phyloP scores from a whole-genome alignment of 176 grass and related monocot species.

The Tillandsia leiboldiana region DNA sequence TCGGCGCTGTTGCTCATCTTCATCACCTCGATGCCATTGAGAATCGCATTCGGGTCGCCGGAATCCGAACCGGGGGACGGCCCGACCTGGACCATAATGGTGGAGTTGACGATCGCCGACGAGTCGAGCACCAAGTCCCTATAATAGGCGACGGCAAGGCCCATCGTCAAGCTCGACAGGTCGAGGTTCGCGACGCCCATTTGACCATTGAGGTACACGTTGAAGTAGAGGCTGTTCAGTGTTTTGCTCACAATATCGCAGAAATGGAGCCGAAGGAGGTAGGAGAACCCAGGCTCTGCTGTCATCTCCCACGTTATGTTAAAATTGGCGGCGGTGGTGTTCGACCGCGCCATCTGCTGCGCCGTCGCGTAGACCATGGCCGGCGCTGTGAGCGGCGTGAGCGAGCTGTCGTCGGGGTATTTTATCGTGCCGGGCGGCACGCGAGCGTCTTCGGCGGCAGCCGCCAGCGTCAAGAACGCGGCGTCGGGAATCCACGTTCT shows the following conservation, averaged over 20 bases:
- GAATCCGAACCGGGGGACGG: constrained; percentile 24
- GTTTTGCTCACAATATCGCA: constrained; percentile 83
- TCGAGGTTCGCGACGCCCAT: constrained; percentile 59
- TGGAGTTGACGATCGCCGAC: constrained; percentile 61
- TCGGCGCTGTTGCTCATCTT: constrained; percentile 80
- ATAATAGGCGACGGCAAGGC: constrained; percentile 75
- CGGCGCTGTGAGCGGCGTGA: constrained; percentile 64
- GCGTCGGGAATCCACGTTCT: constrained; percentile 64
- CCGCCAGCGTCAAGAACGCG: constrained; percentile 50
- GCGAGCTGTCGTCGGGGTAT: constrained; percentile 58
- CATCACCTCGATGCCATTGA: constrained; percentile 90
- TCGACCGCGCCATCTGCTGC: constrained; percentile 57
- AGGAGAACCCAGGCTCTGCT: constrained; percentile 64
- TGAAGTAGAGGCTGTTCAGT: constrained; percentile 79
- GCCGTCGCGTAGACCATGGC: constrained; percentile 59
- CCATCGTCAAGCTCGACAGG: constrained; percentile 63
- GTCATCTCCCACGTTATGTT: constrained; percentile 76
- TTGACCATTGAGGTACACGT: constrained; percentile 74
- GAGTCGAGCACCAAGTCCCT: constrained; percentile 66
- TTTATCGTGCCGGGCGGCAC: constrained; percentile 58
- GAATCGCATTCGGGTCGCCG: constrained; percentile 53
- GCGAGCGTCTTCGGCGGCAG: constrained; percentile 36
- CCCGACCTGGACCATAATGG: constrained; percentile 67
- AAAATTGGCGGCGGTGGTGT: constrained; percentile 52
- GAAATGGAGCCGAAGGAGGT: constrained; percentile 72